A percentile compares a stretch with the other conserved stretches of the same genome.
Evolutionary conservation across 2,329 filamentous ascomycete species (phyloP).

Genomic region (Diplodia mutila): DNA sequence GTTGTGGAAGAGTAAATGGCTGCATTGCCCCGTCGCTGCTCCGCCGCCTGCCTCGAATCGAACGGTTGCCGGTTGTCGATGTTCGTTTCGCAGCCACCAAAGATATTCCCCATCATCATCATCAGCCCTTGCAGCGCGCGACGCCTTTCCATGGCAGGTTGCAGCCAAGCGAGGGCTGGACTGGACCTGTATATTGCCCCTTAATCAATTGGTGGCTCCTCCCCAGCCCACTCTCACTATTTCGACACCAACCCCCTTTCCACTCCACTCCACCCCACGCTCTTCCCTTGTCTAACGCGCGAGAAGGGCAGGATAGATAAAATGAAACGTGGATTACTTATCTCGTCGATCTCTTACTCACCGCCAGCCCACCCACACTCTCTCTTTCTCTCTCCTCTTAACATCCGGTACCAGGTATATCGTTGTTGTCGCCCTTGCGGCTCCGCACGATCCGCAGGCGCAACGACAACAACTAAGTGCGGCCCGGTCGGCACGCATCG

Average conservation of each 20-base stretch:
- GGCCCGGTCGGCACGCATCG: too few species aligned
- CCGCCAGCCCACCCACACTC: neutral
- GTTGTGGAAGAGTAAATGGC: too few species aligned
- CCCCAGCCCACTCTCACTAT: neutral
- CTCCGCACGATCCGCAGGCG: neutral
- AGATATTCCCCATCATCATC: neutral
- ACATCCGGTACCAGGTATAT: neutral
- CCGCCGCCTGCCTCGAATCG: neutral
- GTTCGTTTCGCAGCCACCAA: neutral
- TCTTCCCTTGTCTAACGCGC: neutral
- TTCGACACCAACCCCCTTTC: neutral
- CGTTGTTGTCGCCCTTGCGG: neutral
- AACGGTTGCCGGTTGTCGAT: neutral
- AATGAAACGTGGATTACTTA: neutral
- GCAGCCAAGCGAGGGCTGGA: too few species aligned
- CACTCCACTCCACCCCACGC: neutral
- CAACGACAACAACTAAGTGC: too few species aligned
- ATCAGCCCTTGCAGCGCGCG: too few species aligned
- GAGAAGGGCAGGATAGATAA: too few species aligned
- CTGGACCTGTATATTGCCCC: neutral
- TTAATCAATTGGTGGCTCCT: neutral
- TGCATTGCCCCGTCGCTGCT: neutral
- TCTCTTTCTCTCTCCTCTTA: neutral
- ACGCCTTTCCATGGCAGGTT: neutral
- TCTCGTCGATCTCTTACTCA: neutral